These are phyloP conservation scores for Hygrophila difformis DNA, from an alignment of 257 asterid species.

Conservation along the genomic window DNA sequence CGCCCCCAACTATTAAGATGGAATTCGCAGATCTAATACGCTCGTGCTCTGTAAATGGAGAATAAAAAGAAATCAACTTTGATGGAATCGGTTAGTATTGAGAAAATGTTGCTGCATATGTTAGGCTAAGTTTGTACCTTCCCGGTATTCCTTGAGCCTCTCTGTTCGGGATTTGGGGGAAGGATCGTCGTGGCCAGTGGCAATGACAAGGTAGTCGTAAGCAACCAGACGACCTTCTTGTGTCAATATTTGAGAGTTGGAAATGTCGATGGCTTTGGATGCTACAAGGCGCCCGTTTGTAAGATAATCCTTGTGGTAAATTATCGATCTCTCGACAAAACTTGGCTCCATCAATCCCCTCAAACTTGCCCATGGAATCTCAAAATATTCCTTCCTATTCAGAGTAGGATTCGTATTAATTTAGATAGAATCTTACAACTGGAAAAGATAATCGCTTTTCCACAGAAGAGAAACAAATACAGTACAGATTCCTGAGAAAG, in stretches of 20 bases:
- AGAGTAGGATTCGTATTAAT: too few species aligned
- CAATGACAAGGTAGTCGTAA: constrained; percentile 75
- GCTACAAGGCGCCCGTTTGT: constrained; percentile 55
- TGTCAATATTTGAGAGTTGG: constrained; percentile 52
- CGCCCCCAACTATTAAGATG: constrained; percentile 68
- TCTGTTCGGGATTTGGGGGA: constrained; percentile 38
- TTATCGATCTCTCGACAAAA: constrained; percentile 60
- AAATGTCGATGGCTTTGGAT: constrained; percentile 50
- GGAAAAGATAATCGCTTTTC: too few species aligned
- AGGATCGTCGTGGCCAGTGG: constrained; percentile 67
- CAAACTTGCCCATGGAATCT: constrained; percentile 84
- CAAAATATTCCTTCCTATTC: constrained; percentile 78
- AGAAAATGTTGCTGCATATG: too few species aligned
- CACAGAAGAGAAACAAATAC: too few species aligned
- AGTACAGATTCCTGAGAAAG: too few species aligned
- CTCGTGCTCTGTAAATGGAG: constrained; percentile 38
- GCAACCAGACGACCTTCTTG: constrained; percentile 44
- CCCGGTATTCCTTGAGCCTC: constrained; percentile 39
- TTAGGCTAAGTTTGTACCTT: too few species aligned
- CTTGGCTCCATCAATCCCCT: constrained; percentile 75
- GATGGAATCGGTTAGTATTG: neutral
- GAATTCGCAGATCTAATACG: constrained; percentile 48
- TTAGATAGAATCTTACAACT: too few species aligned
- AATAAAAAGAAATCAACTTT: neutral
- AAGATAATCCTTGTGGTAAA: constrained; percentile 77